Base-by-base conservation (phyloP, 2,329 filamentous ascomycete genomes). In the Aspergillus melleus region DNA sequence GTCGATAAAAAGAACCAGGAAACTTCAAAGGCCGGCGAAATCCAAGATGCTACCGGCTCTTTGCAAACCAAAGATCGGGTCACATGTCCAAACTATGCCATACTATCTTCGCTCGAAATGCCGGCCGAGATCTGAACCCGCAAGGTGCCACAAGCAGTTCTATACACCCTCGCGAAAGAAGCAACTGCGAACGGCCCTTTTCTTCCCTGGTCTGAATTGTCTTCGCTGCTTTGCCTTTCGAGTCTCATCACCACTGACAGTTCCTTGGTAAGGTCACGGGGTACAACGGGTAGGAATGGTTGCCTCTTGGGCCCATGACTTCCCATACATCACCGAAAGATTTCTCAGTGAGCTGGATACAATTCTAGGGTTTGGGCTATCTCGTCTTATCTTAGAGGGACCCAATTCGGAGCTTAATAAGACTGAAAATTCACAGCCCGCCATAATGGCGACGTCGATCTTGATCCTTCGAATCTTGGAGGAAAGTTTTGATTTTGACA, bases 381-480 rank as follows among this genome's bases (percentile, higher is more conserved):
- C 91, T 44, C 81, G 83, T 26, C 83, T 94, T 60, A 96, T 97
- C 67, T 87, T 88, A 61, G 81, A 90, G 29, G 93, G 94, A 0
- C 90, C 94, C 1, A 91, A 90, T 67, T 87, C 86, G 58, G 79
- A 83, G 54, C 86, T 98, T 58, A 96, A 91, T 46, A 85, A 86
- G 59, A 97, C 94, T 4, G 86, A 90, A 65, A 93, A 96, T 73
- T 90, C 94, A 4, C 94, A 98, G 76, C 94, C 94, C 1, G 93
- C 94, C 68, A 96, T 97, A 76, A 96, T 98, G 92, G 91, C 92
- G 14, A 95, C 92, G 4, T 96, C 91, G 29, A 88, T 97, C 71
- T 84, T 96, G 60, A 96, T 97, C 71, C 83, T 97, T 57, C 89
- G 91, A 58, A 88, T 97, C 61, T 83, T 98, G 64, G 92, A 97